Percentiles rank a stretch among this genome's conserved stretches.
Conservation (phyloP, 495 filamentous ascomycete species). For the Penicillium lagena region DNA sequence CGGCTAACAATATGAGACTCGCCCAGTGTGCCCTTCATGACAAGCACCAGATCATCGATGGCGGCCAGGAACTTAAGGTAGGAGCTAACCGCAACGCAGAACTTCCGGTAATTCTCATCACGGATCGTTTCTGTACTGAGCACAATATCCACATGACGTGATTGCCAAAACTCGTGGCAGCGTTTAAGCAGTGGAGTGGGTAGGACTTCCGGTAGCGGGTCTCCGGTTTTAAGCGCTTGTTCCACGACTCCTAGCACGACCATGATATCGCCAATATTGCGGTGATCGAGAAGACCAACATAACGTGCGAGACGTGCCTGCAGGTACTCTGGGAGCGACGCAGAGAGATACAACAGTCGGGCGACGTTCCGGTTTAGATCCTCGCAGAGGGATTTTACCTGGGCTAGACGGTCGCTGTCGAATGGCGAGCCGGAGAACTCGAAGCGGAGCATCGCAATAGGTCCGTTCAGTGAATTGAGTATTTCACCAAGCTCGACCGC, state of each 20-base stretch:
- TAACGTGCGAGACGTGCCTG: conserved; percentile 20
- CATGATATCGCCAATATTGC: conserved; percentile 35
- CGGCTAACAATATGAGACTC: conserved; percentile 34
- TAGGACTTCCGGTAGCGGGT: conserved; percentile 34
- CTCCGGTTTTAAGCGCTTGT: conserved; percentile 35
- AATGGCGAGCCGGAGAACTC: conserved; percentile 39
- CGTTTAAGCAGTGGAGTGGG: conserved; percentile 33
- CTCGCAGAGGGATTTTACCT: conserved; percentile 30
- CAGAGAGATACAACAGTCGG: conserved; percentile 27
- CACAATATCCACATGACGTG: conserved; percentile 13
- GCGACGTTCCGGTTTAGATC: conserved; percentile 28
- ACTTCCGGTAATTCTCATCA: conserved; percentile 32
- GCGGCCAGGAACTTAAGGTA: conserved; percentile 30
- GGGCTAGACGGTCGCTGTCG: conserved; percentile 25
- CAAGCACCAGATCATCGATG: conserved; percentile 36
- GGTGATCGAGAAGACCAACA: conserved; percentile 31
- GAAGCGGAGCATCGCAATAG: conserved; percentile 25
- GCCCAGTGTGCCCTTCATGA: conserved; percentile 33
- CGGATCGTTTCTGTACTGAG: conserved; percentile 24
- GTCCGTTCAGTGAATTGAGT: conserved; percentile 23
- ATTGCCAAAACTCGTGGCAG: conserved; percentile 22
- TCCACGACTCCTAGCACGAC: conserved; percentile 32
- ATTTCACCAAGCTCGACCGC: conserved; percentile 25
- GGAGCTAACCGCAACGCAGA: conserved; percentile 32
- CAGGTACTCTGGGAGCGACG: conserved; percentile 23